Conservation (phyloP, 495 filamentous ascomycete genomes). For the Hyaloscypha hepaticicola region DNA sequence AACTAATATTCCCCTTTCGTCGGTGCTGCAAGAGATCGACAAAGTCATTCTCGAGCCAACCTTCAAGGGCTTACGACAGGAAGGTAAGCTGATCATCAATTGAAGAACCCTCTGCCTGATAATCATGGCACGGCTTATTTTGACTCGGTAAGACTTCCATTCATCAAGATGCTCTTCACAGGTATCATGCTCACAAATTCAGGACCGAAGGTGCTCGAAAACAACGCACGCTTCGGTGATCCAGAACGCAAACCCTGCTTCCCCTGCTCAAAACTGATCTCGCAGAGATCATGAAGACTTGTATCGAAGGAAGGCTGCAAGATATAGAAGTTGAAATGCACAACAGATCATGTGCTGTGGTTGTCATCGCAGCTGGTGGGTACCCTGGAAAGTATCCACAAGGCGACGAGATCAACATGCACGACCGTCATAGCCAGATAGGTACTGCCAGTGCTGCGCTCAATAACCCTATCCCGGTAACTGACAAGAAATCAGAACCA, state of each 20-base stretch:
- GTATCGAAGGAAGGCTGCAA: conserved; percentile 69
- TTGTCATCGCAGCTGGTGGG: conserved; percentile 82
- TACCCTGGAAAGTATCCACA: conserved; percentile 87
- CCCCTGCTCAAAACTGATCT: conserved; percentile 83
- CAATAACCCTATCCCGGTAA: too few species aligned
- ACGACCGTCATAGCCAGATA: background rate
- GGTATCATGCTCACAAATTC: conserved; percentile 88
- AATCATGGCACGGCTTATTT: conserved; percentile 83
- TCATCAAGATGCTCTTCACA: conserved; percentile 85
- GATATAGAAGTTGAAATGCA: conserved; percentile 65
- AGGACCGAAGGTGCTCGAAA: conserved; percentile 86
- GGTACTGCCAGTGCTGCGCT: background rate
- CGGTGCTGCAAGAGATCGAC: conserved; percentile 72
- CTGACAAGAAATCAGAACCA: too few species aligned
- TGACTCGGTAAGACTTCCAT: conserved; percentile 72
- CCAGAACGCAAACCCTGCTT: conserved; percentile 87
- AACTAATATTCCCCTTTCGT: conserved; percentile 69
- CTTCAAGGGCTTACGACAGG: conserved; percentile 78
- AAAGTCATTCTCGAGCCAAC: conserved; percentile 81
- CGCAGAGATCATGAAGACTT: conserved; percentile 83
- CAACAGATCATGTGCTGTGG: conserved; percentile 71
- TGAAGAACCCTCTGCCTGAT: conserved; percentile 73
- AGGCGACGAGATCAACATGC: conserved; percentile 62
- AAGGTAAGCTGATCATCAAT: conserved; percentile 59
- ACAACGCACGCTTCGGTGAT: conserved; percentile 94